Conservation (phyloP, 2,329 filamentous ascomycete species). For the Fusarium duplospermum region DNA sequence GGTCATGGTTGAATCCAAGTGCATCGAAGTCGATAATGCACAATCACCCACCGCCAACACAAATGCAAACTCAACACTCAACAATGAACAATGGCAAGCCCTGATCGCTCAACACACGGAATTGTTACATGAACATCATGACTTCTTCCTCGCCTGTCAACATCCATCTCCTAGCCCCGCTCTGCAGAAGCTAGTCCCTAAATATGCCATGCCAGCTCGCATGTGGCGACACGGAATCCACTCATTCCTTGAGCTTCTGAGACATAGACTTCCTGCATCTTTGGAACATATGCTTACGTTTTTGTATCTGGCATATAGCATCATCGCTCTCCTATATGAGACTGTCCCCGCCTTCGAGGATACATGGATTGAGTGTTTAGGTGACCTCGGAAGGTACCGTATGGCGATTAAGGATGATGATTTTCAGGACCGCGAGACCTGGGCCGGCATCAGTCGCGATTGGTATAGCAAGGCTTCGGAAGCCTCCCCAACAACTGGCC, state of each 20-base stretch:
- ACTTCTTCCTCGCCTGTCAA: constrained; percentile 88
- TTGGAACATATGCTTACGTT: constrained; percentile 92
- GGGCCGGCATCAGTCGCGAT: constrained; percentile 80
- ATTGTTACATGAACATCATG: constrained; percentile 83
- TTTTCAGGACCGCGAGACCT: constrained; percentile 78
- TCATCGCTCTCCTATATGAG: constrained; percentile 88
- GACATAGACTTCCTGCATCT: constrained; percentile 78
- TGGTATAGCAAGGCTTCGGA: constrained; percentile 91
- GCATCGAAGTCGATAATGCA: constrained; percentile 82
- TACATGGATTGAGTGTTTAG: constrained; percentile 94
- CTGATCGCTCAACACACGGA: constrained; percentile 86
- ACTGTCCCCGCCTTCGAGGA: constrained; percentile 85
- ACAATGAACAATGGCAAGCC: constrained; percentile 83
- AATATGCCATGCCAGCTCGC: constrained; percentile 90
- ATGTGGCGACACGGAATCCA: constrained; percentile 97
- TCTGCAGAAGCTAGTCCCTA: constrained; percentile 75
- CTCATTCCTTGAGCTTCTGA: constrained; percentile 80
- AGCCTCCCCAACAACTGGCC: constrained; percentile 77
- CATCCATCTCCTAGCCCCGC: constrained; percentile 81
- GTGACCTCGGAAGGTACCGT: constrained; percentile 82
- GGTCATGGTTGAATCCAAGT: constrained; percentile 87
- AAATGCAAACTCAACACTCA: constrained; percentile 54
- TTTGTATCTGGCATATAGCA: constrained; percentile 88
- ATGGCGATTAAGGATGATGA: constrained; percentile 94
- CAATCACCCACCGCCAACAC: constrained; percentile 60